Percentiles rank a stretch among this genome's conserved stretches.
Conservation (phyloP, 1,284 basidiomycete genomes). For the Boletus albobrunnescens region DNA sequence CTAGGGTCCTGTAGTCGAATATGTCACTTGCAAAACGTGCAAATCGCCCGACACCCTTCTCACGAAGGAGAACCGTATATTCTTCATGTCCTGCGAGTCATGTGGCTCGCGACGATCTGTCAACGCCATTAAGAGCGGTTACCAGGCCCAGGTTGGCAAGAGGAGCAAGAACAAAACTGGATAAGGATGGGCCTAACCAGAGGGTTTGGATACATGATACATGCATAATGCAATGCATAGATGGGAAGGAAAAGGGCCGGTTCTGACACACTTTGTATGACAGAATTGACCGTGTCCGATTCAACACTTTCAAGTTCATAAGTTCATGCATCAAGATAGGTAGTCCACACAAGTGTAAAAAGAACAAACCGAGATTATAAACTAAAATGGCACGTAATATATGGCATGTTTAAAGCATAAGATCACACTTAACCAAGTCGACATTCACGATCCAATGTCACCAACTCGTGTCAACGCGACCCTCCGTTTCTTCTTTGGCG, state of each 20-base stretch:
- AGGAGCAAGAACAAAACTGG: conserved; percentile 58
- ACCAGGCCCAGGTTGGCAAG: conserved; percentile 94
- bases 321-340: conserved; percentile 12
- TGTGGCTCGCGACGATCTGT: conserved; percentile 92
- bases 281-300: conserved; percentile 15
- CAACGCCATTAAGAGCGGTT: conserved; percentile 96
- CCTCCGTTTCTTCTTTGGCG: conserved; percentile 87
- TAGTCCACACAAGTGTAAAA: background rate
- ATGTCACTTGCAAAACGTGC: conserved; percentile 99
- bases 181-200: conserved; percentile 6
- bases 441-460: conserved; percentile 46
- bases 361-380: conserved; percentile 10
- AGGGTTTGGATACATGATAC: background rate
- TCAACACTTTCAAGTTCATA: conserved; percentile 4
- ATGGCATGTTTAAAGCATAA: conserved; percentile 7
- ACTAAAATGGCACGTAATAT: conserved; percentile 23
- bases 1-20: conserved; percentile 70
- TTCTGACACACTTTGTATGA: conserved; percentile 10
- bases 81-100: conserved; percentile 97
- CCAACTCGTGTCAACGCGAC: conserved; percentile 74
- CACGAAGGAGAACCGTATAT: conserved; percentile 97
- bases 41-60: conserved; percentile 97
- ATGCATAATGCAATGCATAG: background rate
- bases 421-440: background rate
- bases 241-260: background rate